phyloP scores from a whole-genome alignment of 1,284 basidiomycete species.

The Xerocomus nothofagi region DNA sequence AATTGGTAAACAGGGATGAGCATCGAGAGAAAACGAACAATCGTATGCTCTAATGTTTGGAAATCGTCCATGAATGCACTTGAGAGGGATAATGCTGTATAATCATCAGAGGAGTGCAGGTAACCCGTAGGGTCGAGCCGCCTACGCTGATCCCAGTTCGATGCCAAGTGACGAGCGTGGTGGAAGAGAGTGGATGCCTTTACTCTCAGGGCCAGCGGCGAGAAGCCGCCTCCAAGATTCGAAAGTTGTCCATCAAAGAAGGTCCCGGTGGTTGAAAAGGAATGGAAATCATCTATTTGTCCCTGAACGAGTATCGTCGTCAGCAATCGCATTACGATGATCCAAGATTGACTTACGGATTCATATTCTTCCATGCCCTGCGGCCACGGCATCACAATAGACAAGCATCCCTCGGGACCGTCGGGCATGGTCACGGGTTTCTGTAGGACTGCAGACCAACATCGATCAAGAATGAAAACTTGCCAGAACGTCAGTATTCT shows the following conservation, averaged over 20 bases:
- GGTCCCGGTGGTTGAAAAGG: slow-evolving; percentile 56
- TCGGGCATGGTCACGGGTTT: slow-evolving; percentile 57
- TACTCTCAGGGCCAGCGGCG: slow-evolving; percentile 59
- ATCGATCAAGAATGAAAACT: slow-evolving; percentile 65
- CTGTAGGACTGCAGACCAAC: slow-evolving; percentile 62
- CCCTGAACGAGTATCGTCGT: slow-evolving; percentile 42
- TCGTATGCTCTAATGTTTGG: slow-evolving; percentile 58
- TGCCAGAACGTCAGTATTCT: slow-evolving; percentile 70
- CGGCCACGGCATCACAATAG: slow-evolving; percentile 68
- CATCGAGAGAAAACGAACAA: slow-evolving; percentile 59
- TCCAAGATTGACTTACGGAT: slow-evolving; percentile 40
- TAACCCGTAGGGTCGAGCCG: slow-evolving; percentile 18
- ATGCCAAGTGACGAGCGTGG: slow-evolving; percentile 58
- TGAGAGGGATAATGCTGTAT: slow-evolving; percentile 44
- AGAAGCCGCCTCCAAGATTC: slow-evolving; percentile 52
- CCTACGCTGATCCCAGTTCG: slow-evolving; percentile 60
- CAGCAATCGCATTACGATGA: slow-evolving; percentile 13
- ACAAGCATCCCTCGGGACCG: slow-evolving; percentile 42
- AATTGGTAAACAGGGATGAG: slow-evolving; percentile 66
- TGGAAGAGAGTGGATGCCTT: slow-evolving; percentile 76
- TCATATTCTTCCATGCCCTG: slow-evolving; percentile 59
- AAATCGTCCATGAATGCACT: slow-evolving; percentile 56
- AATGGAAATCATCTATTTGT: slow-evolving; percentile 48
- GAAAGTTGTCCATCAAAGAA: slow-evolving; percentile 62
- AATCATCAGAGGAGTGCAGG: slow-evolving; percentile 18